Percentiles rank a stretch among this genome's conserved stretches.
These are phyloP conservation scores for Tetradesmus obliquus DNA, from an alignment of 139 green algal species.

Conservation along the genomic window DNA sequence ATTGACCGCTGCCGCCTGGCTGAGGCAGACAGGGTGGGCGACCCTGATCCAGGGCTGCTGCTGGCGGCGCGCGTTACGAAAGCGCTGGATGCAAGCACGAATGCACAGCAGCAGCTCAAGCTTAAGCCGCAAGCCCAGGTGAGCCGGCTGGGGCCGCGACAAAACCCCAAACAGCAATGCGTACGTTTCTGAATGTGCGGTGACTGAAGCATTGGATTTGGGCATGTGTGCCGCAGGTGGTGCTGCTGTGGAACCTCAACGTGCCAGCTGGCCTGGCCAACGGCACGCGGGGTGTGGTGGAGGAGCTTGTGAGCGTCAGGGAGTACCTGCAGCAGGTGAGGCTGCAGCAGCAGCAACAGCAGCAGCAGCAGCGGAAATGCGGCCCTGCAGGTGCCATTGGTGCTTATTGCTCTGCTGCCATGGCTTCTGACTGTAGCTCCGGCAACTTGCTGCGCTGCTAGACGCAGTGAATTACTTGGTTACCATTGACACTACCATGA, in stretches of 20 bases:
- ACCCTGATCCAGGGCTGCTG: background rate
- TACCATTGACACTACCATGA: no score
- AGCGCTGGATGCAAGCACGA: background rate
- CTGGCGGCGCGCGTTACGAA: background rate
- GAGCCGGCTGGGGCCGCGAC: background rate
- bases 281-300: conserved; percentile 6
- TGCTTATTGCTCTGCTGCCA: background rate
- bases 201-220: no score
- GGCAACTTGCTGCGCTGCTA: no score
- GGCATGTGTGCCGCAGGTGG: background rate
- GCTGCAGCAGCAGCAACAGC: background rate
- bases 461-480: no score
- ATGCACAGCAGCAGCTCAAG: background rate
- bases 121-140: conserved; percentile 1
- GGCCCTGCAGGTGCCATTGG: background rate
- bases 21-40: background rate
- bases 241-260: conserved; percentile 31
- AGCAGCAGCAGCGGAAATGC: background rate
- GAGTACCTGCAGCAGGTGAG: conserved; percentile 17
- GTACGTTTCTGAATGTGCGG: no score
- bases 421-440: no score
- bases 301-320: background rate
- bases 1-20: background rate
- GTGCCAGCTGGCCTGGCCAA: conserved; percentile 13
- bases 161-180: background rate